Conservation (phyloP, 495 filamentous ascomycete genomes). For the Penicillium cinerascens region DNA sequence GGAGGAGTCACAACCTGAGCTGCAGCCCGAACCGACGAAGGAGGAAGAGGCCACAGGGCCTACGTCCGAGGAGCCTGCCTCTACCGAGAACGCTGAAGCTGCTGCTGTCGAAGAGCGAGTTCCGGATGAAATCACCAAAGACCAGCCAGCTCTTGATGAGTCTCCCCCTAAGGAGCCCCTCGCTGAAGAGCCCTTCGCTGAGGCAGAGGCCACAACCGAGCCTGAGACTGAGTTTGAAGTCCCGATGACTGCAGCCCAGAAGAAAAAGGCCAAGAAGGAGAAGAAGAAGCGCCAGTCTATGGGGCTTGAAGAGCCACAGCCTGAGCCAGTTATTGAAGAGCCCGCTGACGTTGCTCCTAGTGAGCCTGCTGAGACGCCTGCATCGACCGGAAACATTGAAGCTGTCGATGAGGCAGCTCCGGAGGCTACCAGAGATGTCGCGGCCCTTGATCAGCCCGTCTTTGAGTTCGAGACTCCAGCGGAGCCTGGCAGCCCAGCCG, state of each 20-base stretch:
- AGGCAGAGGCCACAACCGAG: not conserved
- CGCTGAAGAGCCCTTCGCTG: not conserved
- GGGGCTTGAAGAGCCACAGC: slow-evolving; percentile 4
- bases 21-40: not conserved
- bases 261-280: slow-evolving; percentile 36
- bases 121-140: not conserved
- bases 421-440: not conserved
- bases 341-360: not conserved
- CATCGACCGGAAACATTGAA: not conserved
- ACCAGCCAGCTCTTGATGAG: no score
- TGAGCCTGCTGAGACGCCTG: not conserved
- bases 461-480: not conserved
- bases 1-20: slow-evolving; percentile 1
- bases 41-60: not conserved
- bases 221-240: slow-evolving; percentile 3
- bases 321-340: not conserved
- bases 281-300: slow-evolving; percentile 30
- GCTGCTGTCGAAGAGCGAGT: not conserved
- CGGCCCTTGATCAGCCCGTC: not conserved
- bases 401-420: not conserved
- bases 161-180: not conserved
- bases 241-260: slow-evolving; percentile 11
- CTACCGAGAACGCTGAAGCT: not conserved
- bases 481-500: not conserved
- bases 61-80: not conserved